Evolutionary conservation across 176 grass and related monocot genomes (phyloP).

Genomic region (Tuctoria greenei): DNA sequence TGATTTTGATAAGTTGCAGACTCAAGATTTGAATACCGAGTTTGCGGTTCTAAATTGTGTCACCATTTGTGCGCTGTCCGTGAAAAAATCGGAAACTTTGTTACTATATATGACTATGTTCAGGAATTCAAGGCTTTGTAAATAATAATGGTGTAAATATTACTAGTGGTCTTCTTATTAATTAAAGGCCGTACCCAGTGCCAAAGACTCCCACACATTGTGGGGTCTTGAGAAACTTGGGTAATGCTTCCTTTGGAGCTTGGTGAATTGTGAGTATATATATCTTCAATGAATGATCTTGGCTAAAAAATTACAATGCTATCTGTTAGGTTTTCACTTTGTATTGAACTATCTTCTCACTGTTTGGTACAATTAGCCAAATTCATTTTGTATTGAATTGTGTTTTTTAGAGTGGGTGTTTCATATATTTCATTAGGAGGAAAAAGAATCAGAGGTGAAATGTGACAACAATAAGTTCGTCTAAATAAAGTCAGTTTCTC

Average conservation of each 20-base stretch:
- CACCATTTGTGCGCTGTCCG: not conserved
- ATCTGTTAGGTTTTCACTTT: not conserved
- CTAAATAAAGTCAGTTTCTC: not conserved
- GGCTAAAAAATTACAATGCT: not conserved
- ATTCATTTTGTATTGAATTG: not conserved
- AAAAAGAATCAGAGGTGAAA: not conserved
- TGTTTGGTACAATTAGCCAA: not conserved
- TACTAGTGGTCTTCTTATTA: not conserved
- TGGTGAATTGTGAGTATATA: not conserved
- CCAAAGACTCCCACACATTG: too few relatives aligned
- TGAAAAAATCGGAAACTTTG: too few relatives aligned
- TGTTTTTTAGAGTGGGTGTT: not conserved
- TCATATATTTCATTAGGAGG: not conserved
- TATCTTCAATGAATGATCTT: not conserved
- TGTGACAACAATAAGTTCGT: constrained; percentile 4
- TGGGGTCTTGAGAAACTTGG: too few relatives aligned
- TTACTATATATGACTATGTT: too few relatives aligned
- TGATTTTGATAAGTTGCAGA: not conserved
- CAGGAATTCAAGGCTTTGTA: not conserved
- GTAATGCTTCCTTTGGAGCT: not conserved
- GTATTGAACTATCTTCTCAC: not conserved
- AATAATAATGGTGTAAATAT: not conserved
- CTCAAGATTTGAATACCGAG: not conserved
- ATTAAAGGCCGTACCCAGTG: too few relatives aligned
- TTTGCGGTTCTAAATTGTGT: not conserved